Evolutionary conservation across 495 filamentous ascomycete species (phyloP), one percentile per base, ranked within the genome.

Genomic region (Staphylotrichum tortipilum): DNA sequence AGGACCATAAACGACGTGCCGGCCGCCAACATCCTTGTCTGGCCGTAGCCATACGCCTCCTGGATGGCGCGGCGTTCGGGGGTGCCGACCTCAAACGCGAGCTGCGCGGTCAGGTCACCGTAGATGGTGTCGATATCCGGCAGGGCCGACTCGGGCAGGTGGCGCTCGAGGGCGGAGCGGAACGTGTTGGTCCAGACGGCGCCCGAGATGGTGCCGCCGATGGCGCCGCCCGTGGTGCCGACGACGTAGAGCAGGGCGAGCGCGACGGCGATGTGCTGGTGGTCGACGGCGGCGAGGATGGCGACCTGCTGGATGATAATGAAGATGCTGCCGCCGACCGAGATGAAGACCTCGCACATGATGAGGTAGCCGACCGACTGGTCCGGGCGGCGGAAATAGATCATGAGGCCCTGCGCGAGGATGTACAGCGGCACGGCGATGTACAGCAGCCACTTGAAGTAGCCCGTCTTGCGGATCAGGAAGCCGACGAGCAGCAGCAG

Each of bases 271-370:
- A 87, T 70, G 50, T 86, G 67, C 29, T 85, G 69, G 50, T 86
- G 84, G n/a, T 74, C 66, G 3, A 77, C 73, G 1, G 78, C 78
- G 0, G 83, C 80, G 65, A 87, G 79, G 41, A 82, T 70, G 9
- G 82, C 78, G 11, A 86, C 74, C 56, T 86, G 78, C 52, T 77
- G 75, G 45, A 67, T 63, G 58, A 87, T 77, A 47, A 85, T 77
- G 24, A 73, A 65, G 42, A 66, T 65, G 41, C 69, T 67, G 36
- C 82, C 83, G 21, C 75, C 74, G 52, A 89, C 80, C 15, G 85
- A 80, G 58, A 87, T 86, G 67, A 88, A 83, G 61, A 89, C 84
- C 65, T 89, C 82, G 58, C 78, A 83, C 81, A 88, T 86, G 66
- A 88, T 66, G 10, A 86, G 60, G 62, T 77, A 83, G 26, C 77